Evolutionary conservation across 2,329 filamentous ascomycete species (phyloP).

Genomic region (Cytospora piceae): DNA sequence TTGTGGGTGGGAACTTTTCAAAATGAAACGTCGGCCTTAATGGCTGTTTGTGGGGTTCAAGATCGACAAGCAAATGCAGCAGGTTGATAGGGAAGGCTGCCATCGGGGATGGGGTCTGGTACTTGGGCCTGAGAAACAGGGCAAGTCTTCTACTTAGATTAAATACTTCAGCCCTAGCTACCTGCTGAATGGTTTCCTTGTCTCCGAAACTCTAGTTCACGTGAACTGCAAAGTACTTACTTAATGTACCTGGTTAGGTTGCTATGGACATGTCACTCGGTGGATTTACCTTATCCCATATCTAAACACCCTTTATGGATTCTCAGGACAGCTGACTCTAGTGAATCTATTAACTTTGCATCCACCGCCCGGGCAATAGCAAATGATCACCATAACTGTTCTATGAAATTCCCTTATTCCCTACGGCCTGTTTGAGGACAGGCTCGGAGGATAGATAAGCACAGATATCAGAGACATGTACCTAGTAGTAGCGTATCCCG

Average conservation of each 20-base stretch:
- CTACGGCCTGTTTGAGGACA: background rate
- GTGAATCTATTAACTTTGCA: background rate
- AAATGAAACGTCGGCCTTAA: too few relatives aligned
- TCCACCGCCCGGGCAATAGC: background rate
- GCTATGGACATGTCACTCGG: background rate
- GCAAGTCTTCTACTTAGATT: background rate
- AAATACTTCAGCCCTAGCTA: background rate
- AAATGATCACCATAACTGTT: conserved; percentile 19
- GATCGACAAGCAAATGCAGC: background rate
- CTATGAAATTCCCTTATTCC: conserved; percentile 3
- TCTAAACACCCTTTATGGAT: background rate
- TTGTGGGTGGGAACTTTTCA: background rate
- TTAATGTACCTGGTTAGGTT: background rate
- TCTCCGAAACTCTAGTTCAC: background rate
- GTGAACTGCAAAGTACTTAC: background rate
- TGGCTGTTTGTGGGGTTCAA: background rate
- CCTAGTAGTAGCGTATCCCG: too few relatives aligned
- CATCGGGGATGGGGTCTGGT: background rate
- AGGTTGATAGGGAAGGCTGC: background rate
- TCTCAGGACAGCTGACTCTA: background rate
- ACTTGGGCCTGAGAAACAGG: background rate
- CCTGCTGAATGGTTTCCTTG: too few relatives aligned
- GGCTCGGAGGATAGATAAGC: too few relatives aligned
- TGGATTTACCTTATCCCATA: background rate
- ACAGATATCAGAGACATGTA: too few relatives aligned